Percentiles rank a stretch among this genome's conserved stretches.
Conservation (phyloP, 2,329 filamentous ascomycete species). For the Teratosphaeria zuluensis region DNA sequence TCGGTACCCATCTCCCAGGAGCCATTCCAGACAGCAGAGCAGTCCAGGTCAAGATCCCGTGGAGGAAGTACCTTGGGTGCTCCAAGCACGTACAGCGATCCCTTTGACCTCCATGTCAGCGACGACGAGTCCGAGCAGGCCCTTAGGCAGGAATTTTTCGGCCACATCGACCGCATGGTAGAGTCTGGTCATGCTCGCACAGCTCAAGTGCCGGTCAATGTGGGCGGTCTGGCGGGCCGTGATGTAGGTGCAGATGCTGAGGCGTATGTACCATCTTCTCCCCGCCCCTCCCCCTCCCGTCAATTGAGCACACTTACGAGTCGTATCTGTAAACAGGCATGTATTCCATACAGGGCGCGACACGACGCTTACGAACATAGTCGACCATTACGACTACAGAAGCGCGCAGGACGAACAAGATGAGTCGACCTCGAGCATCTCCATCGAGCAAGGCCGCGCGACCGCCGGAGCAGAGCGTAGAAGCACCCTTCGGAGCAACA, state of each 20-base stretch:
- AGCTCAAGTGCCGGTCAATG: background rate
- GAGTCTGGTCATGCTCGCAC: background rate
- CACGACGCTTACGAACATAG: constrained; percentile 16
- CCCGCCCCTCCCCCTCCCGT: constrained; percentile 13
- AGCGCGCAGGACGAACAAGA: background rate
- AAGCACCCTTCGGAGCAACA: background rate
- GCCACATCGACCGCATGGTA: constrained; percentile 7
- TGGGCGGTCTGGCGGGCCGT: constrained; percentile 1
- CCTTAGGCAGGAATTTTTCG: constrained; percentile 4
- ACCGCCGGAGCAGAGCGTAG: background rate
- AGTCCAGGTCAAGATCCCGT: background rate
- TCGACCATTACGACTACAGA: constrained; percentile 17
- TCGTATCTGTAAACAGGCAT: constrained; percentile 19
- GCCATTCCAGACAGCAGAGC: background rate
- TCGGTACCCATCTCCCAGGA: background rate
- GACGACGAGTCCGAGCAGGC: constrained; percentile 8
- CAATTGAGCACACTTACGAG: constrained; percentile 27
- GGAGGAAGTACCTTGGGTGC: background rate
- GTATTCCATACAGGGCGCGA: constrained; percentile 11
- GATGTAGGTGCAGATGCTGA: constrained; percentile 15
- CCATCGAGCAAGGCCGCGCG: background rate
- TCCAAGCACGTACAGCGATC: constrained; percentile 10
- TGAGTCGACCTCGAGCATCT: background rate
- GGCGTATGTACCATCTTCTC: constrained; percentile 22
- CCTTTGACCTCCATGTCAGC: constrained; percentile 20